phyloP scores from a whole-genome alignment of 2,329 filamentous ascomycete species.

The Polytolypa hystricis region DNA sequence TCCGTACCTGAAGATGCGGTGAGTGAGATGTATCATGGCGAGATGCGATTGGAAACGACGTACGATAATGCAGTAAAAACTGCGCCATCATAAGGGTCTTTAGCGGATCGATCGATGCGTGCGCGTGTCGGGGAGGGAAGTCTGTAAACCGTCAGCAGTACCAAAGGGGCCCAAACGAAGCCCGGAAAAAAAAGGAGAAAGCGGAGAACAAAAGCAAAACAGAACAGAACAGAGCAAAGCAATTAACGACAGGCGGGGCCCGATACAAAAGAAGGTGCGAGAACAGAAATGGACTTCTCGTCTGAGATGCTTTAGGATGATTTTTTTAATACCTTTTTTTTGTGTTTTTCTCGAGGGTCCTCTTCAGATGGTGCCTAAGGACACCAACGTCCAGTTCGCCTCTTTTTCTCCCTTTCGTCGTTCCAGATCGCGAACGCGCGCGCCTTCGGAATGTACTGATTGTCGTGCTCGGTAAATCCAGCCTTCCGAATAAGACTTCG shows the following conservation, averaged over 20 bases:
- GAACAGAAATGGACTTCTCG: slow-evolving; percentile 13
- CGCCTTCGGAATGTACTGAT: slow-evolving; percentile 3
- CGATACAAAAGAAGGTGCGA: slow-evolving; percentile 11
- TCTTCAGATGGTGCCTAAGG: slow-evolving; percentile 6
- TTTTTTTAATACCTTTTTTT: slow-evolving; percentile 14
- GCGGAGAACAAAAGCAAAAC: slow-evolving; percentile 1
- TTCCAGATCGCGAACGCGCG: slow-evolving; percentile 10
- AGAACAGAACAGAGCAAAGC: slow-evolving; percentile 2
- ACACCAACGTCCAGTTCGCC: slow-evolving; percentile 4
- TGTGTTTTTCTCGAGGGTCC: slow-evolving; percentile 3
- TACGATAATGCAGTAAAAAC: no score
- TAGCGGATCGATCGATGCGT: no score
- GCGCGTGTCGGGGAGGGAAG: no score
- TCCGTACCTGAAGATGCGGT: no score
- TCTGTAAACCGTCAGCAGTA: slow-evolving; percentile 12
- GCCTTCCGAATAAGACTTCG: no score
- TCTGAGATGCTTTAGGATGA: slow-evolving; percentile 15
- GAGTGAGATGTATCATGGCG: no score
- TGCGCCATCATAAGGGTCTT: neutral
- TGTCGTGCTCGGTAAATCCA: slow-evolving; percentile 4
- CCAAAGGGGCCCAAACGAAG: slow-evolving; percentile 5
- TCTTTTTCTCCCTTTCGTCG: slow-evolving; percentile 8
- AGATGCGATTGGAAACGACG: no score
- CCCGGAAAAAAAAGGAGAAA: slow-evolving; percentile 4
- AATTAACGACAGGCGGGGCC: no score